Evolutionary conservation across 768 basidiomycete species (phyloP).

Genomic region (Hemileccinum impolitum): DNA sequence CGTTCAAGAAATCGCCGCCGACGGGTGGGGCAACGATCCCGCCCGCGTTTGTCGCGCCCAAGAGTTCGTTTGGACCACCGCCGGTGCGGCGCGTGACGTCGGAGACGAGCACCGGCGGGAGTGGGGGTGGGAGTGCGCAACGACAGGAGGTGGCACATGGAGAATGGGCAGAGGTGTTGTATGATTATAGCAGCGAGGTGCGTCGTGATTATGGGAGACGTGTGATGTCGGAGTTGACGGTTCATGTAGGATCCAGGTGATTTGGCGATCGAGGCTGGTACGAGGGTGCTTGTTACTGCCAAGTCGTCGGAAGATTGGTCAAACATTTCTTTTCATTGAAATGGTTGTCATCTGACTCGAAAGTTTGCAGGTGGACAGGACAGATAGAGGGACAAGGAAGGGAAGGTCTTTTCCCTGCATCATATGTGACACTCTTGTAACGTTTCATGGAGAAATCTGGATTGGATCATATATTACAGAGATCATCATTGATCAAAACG

Average conservation of each 20-base stretch:
- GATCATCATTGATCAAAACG: slow-evolving; percentile 22
- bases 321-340: slow-evolving; percentile 17
- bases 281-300: slow-evolving; percentile 61
- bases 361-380: slow-evolving; percentile 59
- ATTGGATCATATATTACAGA: background rate
- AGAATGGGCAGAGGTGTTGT: slow-evolving; percentile 77
- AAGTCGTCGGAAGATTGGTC: slow-evolving; percentile 76
- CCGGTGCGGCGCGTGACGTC: slow-evolving; percentile 41
- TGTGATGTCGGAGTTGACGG: background rate
- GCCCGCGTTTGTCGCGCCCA: slow-evolving; percentile 40
- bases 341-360: background rate
- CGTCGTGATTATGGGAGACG: slow-evolving; percentile 1
- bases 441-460: too few species aligned
- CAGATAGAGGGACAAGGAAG: slow-evolving; percentile 55
- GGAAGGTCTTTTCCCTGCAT: slow-evolving; percentile 62
- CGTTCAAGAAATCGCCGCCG: slow-evolving; percentile 30
- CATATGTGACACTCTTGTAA: slow-evolving; percentile 63
- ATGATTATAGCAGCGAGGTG: slow-evolving; percentile 70
- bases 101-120: slow-evolving; percentile 2
- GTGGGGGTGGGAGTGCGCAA: slow-evolving; percentile 12
- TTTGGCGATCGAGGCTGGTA: slow-evolving; percentile 52
- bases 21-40: slow-evolving; percentile 38
- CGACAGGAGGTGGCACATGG: slow-evolving; percentile 37
- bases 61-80: slow-evolving; percentile 50
- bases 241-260: slow-evolving; percentile 61